Evolutionary conservation across 192 early-diverging fungal species (phyloP).

Genomic region (Entophlyctis luteolus): DNA sequence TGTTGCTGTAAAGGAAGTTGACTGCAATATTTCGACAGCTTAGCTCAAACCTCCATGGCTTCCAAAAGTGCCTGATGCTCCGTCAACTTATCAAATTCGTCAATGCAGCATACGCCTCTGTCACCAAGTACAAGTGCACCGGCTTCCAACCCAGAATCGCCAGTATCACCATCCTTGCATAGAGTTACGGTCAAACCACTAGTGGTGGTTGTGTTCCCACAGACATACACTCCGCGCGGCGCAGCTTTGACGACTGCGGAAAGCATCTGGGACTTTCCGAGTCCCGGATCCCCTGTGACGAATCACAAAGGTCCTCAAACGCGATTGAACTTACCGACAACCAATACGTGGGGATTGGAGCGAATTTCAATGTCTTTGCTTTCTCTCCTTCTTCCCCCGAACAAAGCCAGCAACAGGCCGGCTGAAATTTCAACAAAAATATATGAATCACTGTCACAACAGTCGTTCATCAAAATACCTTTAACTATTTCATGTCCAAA

Average conservation of each 20-base stretch:
- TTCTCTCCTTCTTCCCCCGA: conserved; percentile 57
- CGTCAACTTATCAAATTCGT: conserved; percentile 83
- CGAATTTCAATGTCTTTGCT: conserved; percentile 53
- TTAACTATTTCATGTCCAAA: conserved; percentile 85
- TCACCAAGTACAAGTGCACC: conserved; percentile 75
- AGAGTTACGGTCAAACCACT: conserved; percentile 66
- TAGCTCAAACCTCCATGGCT: conserved; percentile 61
- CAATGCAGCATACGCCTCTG: conserved; percentile 80
- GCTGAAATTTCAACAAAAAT: conserved; percentile 29
- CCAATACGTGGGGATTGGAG: conserved; percentile 66
- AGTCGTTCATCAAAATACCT: background rate
- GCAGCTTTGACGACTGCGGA: conserved; percentile 67
- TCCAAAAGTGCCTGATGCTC: conserved; percentile 76
- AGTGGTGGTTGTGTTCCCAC: conserved; percentile 60
- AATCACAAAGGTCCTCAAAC: background rate
- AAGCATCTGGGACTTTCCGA: conserved; percentile 80
- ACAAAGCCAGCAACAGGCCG: conserved; percentile 71
- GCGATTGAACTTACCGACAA: conserved; percentile 51
- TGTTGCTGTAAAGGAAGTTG: conserved; percentile 47
- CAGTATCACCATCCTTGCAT: conserved; percentile 59
- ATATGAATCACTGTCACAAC: background rate
- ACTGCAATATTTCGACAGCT: background rate
- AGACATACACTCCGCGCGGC: conserved; percentile 76
- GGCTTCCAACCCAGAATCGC: conserved; percentile 69
- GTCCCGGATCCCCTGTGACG: conserved; percentile 62